These are phyloP conservation scores for Puccinia coronata DNA, from an alignment of 1,284 basidiomycete genomes.

Conservation along the genomic window DNA sequence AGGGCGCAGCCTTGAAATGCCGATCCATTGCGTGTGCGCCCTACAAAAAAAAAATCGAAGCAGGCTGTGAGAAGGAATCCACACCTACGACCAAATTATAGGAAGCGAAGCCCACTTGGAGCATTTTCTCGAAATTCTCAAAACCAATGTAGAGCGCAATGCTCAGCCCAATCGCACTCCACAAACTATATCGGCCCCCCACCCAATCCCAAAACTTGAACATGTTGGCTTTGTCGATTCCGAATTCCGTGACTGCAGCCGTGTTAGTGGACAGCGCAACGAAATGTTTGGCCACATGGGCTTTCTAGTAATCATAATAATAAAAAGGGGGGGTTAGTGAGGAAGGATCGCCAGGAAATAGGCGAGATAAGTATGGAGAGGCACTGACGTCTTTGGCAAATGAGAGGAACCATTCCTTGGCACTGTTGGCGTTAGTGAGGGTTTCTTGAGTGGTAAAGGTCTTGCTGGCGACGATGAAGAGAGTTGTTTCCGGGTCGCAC, in stretches of 20 bases:
- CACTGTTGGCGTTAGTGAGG: constrained; percentile 94
- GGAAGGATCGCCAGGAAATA: background rate
- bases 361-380: background rate
- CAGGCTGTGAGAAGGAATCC: background rate
- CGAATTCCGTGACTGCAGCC: constrained; percentile 89
- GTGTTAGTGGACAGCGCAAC: constrained; percentile 97
- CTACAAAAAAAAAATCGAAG: constrained; percentile 52
- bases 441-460: constrained; percentile 99
- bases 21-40: constrained; percentile 98
- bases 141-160: constrained; percentile 91
- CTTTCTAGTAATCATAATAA: constrained; percentile 62
- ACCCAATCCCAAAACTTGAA: constrained; percentile 99
- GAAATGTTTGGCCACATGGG: constrained; percentile 97
- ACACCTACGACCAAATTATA: background rate
- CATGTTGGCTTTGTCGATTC: constrained; percentile 91
- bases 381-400: constrained; percentile 64
- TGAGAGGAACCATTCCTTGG: constrained; percentile 89
- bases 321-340: background rate
- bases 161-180: constrained; percentile 95
- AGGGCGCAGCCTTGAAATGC: constrained; percentile 84
- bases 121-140: constrained; percentile 86
- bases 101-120: constrained; percentile 59
- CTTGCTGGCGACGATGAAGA: constrained; percentile 97
- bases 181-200: constrained; percentile 94
- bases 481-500: constrained; percentile 86